Evolutionary conservation across 192 early-diverging fungal species (phyloP).

Genomic region (Thamnidium elegans): DNA sequence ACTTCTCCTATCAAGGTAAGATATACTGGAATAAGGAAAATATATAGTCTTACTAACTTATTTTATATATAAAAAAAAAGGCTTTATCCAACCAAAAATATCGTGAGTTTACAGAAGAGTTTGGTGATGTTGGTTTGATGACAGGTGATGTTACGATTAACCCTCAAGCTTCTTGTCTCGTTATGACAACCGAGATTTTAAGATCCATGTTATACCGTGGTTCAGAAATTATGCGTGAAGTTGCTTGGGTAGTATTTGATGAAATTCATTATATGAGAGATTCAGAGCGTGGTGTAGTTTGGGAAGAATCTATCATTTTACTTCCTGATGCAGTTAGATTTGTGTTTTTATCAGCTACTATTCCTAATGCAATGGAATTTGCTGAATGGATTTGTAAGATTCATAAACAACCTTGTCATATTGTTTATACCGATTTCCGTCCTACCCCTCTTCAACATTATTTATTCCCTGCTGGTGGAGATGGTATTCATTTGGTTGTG

Average conservation of each 20-base stretch:
- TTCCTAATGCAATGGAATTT: conserved; percentile 98
- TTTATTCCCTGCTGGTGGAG: conserved; percentile 85
- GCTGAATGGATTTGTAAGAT: conserved; percentile 97
- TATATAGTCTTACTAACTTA: no score
- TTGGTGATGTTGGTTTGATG: conserved; percentile 98
- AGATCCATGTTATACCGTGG: conserved; percentile 97
- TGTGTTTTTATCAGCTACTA: conserved; percentile 97
- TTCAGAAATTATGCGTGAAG: conserved; percentile 93
- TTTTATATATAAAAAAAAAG: conserved; percentile 39
- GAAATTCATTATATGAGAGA: conserved; percentile 99
- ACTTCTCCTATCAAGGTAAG: conserved; percentile 95
- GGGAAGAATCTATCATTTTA: conserved; percentile 98
- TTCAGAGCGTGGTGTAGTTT: conserved; percentile 94
- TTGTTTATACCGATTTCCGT: conserved; percentile 96
- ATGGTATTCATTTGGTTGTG: conserved; percentile 93
- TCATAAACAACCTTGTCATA: conserved; percentile 96
- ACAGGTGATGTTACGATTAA: conserved; percentile 98
- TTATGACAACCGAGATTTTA: conserved; percentile 99
- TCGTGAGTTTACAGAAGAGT: conserved; percentile 90
- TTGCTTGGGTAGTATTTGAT: conserved; percentile 97
- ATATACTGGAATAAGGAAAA: no score
- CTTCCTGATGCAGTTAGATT: conserved; percentile 89
- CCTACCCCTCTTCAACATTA: conserved; percentile 98
- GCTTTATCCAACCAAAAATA: conserved; percentile 99
- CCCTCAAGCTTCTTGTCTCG: conserved; percentile 85